Conservation (phyloP, 495 filamentous ascomycete species). For the Xeromyces bisporus region DNA sequence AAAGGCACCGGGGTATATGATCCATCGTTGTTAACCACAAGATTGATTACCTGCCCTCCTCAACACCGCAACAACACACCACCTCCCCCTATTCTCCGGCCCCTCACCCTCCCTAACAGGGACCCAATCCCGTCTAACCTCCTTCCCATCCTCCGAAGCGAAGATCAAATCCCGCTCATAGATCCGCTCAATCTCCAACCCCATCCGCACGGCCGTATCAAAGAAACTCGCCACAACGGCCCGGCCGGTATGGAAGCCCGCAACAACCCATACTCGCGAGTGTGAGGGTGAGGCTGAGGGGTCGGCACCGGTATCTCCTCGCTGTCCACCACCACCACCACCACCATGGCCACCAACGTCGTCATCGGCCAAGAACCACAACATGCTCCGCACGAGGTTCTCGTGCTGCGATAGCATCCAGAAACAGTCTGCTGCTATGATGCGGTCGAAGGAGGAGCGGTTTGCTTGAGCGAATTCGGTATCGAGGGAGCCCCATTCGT, state of each 20-base stretch:
- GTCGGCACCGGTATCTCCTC: too few relatives aligned
- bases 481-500: constrained; percentile 53
- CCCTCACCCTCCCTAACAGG: constrained; percentile 41
- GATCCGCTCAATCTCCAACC: constrained; percentile 51
- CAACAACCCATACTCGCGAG: constrained; percentile 48
- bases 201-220: constrained; percentile 35
- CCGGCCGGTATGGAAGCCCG: constrained; percentile 74
- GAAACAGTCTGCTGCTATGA: constrained; percentile 68
- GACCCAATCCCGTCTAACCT: constrained; percentile 47
- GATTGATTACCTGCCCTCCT: too few relatives aligned
- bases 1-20: too few relatives aligned
- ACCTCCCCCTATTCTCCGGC: constrained; percentile 47
- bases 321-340: neutral
- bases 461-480: constrained; percentile 36
- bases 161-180: constrained; percentile 60
- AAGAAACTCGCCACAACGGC: constrained; percentile 58
- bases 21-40: too few relatives aligned
- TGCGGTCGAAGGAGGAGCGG: constrained; percentile 40
- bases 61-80: constrained; percentile 60
- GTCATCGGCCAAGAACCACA: constrained; percentile 43
- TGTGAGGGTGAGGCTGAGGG: too few relatives aligned
- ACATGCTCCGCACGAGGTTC: constrained; percentile 51
- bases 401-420: constrained; percentile 73
- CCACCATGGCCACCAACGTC: neutral
- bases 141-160: constrained; percentile 27